Evolutionary conservation across 805 yeast species (phyloP), one percentile per base, ranked within the genome.

Genomic region (Teunomyces pallodes): DNA sequence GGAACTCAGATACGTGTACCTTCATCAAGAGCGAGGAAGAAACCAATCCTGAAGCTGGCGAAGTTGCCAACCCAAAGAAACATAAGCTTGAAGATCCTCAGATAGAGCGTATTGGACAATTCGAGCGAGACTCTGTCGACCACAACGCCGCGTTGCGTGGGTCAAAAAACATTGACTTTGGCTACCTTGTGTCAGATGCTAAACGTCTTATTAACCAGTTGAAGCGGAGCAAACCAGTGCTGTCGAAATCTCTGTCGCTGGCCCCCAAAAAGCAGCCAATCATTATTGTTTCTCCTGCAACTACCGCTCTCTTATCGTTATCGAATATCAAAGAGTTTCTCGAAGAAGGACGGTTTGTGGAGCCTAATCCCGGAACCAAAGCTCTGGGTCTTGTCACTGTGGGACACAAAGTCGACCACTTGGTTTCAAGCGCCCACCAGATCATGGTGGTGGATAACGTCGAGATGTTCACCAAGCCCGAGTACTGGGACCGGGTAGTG

Each of bases 401-500:
- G 10, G 64, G 74, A 40, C 84, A 88, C 48, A 66, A 70, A 3
- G 80, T 86, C 26, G 81, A 81, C 44, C 69, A 71, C 43, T 71
- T 89, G 31, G 55, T 60, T 13, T 50, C 70, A 3, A 82, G 87
- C 12, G 80, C 76, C 17, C 74, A 84, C 45, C 79, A 82, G 40
- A 86, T 88, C 58, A 75, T 90, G 56, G 86, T 94, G 47, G 97
- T 91, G 29, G 95, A 89, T 62, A 87, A 88, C 48, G 90, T 90
- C 4, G 96, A 90, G 46, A 80, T 84, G 68, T 73, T 74, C 56
- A 84, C 87, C 20, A 92, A 91, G 64, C 96, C 96, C 3, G 98
- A 94, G 65, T 90, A 94, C 69, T 94, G 99, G 99, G 96, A 90
- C 61, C 80, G 99, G 50, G 97, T 94, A 1, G 88, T 92, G 43